Conservation (phyloP, 306 rosid genomes). For the Cucumis hystrix region DNA sequence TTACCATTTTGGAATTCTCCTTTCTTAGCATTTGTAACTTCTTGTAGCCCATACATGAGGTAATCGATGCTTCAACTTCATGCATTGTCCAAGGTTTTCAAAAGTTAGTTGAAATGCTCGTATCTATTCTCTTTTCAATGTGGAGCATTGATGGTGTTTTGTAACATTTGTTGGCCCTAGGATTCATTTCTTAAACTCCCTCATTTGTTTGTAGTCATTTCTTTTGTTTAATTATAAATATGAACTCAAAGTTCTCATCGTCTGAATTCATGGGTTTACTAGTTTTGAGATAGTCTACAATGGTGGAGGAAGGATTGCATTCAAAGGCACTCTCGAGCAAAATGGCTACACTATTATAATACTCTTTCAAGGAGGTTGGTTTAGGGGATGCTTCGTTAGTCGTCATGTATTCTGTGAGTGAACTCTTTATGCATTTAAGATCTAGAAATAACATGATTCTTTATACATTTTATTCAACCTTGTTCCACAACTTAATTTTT, state of each 20-base stretch:
- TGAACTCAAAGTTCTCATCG: neutral
- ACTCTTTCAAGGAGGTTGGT: conserved; percentile 57
- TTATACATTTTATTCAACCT: neutral
- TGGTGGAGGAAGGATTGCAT: conserved; percentile 75
- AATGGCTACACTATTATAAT: conserved; percentile 22
- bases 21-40: conserved; percentile 7
- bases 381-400: conserved; percentile 43
- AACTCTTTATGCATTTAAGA: neutral
- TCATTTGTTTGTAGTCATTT: neutral
- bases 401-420: conserved; percentile 56
- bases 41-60: conserved; percentile 56
- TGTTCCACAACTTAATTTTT: conserved; percentile 1
- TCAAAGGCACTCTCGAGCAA: conserved; percentile 56
- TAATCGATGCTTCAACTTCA: conserved; percentile 21
- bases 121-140: neutral
- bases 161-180: no score
- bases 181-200: neutral
- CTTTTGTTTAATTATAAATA: neutral
- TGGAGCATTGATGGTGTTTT: no score
- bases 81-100: conserved; percentile 33
- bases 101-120: conserved; percentile 40
- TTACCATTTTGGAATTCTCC: neutral
- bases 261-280: conserved; percentile 1
- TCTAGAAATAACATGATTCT: neutral
- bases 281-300: conserved; percentile 61